These are phyloP conservation scores for Kwoniella dejecticola DNA, from an alignment of 768 basidiomycete genomes.

Conservation along the genomic window DNA sequence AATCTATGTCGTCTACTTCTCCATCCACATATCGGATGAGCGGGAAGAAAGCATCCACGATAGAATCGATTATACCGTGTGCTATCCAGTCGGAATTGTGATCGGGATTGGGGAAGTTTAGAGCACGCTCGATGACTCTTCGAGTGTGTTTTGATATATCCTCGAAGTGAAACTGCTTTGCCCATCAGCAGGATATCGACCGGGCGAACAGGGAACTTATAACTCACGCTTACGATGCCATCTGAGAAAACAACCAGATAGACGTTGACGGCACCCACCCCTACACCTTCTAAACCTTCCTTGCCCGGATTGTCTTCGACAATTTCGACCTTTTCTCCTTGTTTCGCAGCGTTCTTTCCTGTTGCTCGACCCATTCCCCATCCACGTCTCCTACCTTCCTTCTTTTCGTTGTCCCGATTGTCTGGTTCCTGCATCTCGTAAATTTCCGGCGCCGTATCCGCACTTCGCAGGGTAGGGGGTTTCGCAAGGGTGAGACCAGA, in stretches of 20 bases:
- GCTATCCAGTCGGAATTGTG: slow-evolving; percentile 76
- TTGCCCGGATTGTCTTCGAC: slow-evolving; percentile 59
- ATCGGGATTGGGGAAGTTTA: slow-evolving; percentile 61
- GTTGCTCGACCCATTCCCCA: slow-evolving; percentile 45
- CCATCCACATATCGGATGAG: slow-evolving; percentile 75
- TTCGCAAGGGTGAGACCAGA: slow-evolving; percentile 10
- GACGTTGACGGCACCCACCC: slow-evolving; percentile 76
- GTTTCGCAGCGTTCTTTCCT: slow-evolving; percentile 32
- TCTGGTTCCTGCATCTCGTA: slow-evolving; percentile 15
- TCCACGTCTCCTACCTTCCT: slow-evolving; percentile 39
- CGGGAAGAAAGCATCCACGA: slow-evolving; percentile 86
- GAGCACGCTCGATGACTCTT: slow-evolving; percentile 71
- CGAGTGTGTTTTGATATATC: slow-evolving; percentile 85
- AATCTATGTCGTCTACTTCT: slow-evolving; percentile 77
- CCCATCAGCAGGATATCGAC: background rate
- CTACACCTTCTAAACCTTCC: slow-evolving; percentile 59
- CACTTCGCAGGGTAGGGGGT: background rate
- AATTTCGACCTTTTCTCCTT: slow-evolving; percentile 57
- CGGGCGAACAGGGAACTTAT: background rate
- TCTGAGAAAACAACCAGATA: slow-evolving; percentile 86
- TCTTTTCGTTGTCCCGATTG: slow-evolving; percentile 17
- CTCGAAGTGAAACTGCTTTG: slow-evolving; percentile 78
- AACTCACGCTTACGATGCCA: slow-evolving; percentile 65
- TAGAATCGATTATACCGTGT: slow-evolving; percentile 85
- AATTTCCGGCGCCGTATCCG: slow-evolving; percentile 15